Base-by-base conservation (phyloP, 2,329 filamentous ascomycete genomes). In the Ophiobolus disseminans region DNA sequence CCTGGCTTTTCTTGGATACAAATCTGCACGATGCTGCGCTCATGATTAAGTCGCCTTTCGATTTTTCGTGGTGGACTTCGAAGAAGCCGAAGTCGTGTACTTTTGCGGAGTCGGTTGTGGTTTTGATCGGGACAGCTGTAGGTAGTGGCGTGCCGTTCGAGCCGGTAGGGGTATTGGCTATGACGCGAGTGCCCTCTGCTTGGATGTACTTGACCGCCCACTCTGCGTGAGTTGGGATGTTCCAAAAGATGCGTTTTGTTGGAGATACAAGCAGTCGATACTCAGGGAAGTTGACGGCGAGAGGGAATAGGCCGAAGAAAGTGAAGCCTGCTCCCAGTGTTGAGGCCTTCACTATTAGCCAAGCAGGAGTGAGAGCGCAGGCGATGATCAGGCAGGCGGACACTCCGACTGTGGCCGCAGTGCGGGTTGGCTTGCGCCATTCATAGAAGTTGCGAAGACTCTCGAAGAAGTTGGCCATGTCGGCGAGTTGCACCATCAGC, bases 381-480 rank as follows among this genome's bases (percentile, higher is more conserved):
- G 55, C 21, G 2, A 73, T 28, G 20, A 68, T 61, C 7, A 42
- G 20, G 1, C 61, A 1, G 2, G 36, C 44, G 8, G 74, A 40
- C 0, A 73, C 14, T 13, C 48, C 56, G 6, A 74, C 60, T 0
- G 61, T 54, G 3, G 50, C 31, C 2, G 55, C 36, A 5, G 72
- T 74, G 0, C 65, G 60, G 11, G 43, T 41, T 4, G 71, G 69
- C 42, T 58, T 60, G 1, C 64, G 55, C 62, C 72, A 76, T 47
- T 74, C 70, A 44, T 74, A 75, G 45, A 75, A 74, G 39, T 73
- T 75, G 40, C 68, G 66, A 17, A 63, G 38, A 2, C 57, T 58
- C 48, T 75, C 70, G 26, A 74, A 65, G 16, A 70, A 50, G 32
- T 72, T 72, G 1, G 69, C 66, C 13, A 72, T 13, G 39, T 75